Base-by-base conservation (phyloP, 75 land plant species). In the Isoetes taiwanensis region DNA sequence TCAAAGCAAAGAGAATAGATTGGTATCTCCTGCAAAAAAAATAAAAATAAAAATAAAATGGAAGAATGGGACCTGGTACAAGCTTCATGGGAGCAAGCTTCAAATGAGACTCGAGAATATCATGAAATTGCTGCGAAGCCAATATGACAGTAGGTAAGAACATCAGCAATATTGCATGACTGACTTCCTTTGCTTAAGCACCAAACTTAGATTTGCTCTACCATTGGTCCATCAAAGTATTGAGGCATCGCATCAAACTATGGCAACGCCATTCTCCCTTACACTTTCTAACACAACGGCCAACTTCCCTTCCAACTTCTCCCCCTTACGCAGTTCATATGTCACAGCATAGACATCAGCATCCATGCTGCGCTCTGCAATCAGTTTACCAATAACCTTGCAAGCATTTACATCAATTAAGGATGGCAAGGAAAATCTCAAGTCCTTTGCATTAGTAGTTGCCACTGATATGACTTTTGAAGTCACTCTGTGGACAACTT, bases 291-390 rank as follows among this genome's bases (percentile, higher is more conserved):
- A 64, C 23, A 91, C 76, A 50, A 78, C 64, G 10, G 72, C 94
- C 10, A 91, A 78, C 57, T 66, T 80, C 29, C 87, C 88, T 35
- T 86, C 87, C 34, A 91, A 61, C 32, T 82, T 70, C 74, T 83
- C 88, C 52, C 72, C 63, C 52, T 78, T 83, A 52, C 76, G 81
- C 25, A 77, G 78, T 34, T 83, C 94, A 70, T 67, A 91, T 0
- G 84, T 50, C 43, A 91, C 67, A 26, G 88, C 94, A 75, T 62
- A 91, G 1, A 91, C 85, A 72, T 91, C 97, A 12, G 97, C 97
- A n/a, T 83, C 97, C 61, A 59, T 80, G 10, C 88, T 60, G 43
- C 97, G 39, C 73, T 91, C 94, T 0, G 97, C 94, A 58, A 91
- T 83, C 14, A 91, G 74, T 40, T 72, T 68, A 9, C 94, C 97